phyloP scores from a whole-genome alignment of 2,329 filamentous ascomycete species.

The Fusarium sarcochroum region DNA sequence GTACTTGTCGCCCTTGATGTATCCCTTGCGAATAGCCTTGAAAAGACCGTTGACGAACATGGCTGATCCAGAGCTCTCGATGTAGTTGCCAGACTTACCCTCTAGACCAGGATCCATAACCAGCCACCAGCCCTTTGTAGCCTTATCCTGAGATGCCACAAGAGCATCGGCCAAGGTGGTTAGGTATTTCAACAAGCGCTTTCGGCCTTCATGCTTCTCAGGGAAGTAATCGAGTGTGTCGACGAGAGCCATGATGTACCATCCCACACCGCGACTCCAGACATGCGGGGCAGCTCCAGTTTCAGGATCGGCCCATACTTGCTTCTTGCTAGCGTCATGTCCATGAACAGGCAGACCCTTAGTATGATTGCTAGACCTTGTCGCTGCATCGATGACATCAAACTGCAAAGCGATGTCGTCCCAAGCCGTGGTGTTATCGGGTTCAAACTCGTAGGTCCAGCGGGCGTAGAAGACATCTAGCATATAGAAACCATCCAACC shows the following conservation, averaged over 20 bases:
- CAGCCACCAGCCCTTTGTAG: slow-evolving; percentile 31
- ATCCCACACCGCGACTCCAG: slow-evolving; percentile 40
- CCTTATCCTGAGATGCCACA: slow-evolving; percentile 30
- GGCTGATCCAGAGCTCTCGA: slow-evolving; percentile 32
- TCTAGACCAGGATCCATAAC: slow-evolving; percentile 30
- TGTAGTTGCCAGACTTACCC: slow-evolving; percentile 24
- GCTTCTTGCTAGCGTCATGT: slow-evolving; percentile 32
- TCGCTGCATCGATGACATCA: slow-evolving; percentile 29
- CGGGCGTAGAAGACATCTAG: slow-evolving; percentile 40
- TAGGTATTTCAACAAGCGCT: slow-evolving; percentile 30
- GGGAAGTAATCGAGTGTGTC: slow-evolving; percentile 40
- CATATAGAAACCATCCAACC: slow-evolving; percentile 42
- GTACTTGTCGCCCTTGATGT: slow-evolving; percentile 26
- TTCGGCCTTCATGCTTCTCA: slow-evolving; percentile 22
- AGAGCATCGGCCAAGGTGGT: slow-evolving; percentile 25
- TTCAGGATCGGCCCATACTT: slow-evolving; percentile 38
- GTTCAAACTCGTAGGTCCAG: slow-evolving; percentile 39
- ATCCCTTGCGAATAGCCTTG: slow-evolving; percentile 23
- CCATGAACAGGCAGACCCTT: slow-evolving; percentile 36
- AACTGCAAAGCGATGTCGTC: slow-evolving; percentile 39
- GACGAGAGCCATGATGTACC: slow-evolving; percentile 41
- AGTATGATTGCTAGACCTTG: slow-evolving; percentile 15
- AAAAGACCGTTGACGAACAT: slow-evolving; percentile 32
- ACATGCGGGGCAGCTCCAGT: slow-evolving; percentile 39
- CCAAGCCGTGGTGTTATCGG: slow-evolving; percentile 37